Base-by-base conservation (phyloP, 1,139 yeast species). In the Suhomyces ambrosiae region DNA sequence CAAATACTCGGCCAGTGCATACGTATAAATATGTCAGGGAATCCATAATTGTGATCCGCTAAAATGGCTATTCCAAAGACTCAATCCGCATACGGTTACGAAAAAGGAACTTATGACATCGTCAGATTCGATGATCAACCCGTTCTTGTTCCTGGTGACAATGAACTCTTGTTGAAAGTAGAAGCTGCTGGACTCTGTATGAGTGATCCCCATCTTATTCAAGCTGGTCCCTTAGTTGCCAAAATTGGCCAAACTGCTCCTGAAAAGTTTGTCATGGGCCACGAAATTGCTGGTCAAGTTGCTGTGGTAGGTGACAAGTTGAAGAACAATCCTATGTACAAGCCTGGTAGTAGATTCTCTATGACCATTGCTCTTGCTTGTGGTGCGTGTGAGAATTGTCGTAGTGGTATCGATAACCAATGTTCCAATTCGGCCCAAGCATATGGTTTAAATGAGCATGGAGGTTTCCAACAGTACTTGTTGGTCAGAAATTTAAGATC, bases 131-230 rank as follows among this genome's bases (percentile, higher is more conserved):
- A 45, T 14, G 46, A 62, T 37, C 35, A 61, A 31, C 71, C 76
- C 3, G 71, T 74, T 9, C 62, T 64, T 3, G 46, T 46, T 21
- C 77, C 80, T 0, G 56, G 53, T 3, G 52, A 55, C 19, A 56
- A 52, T 27, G 66, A 73, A 37, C 62, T 74, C 1, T 57, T 76
- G 13, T 53, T 76, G 32, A 71, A 74, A 49, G 58, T 76, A 22
- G 74, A 72, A 42, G 80, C 77, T 0, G 76, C 76, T 1, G 81
- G 82, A 2, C 60, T 76, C 42, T 76, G 81, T 52, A 68, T 65
- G 47, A 70, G 78, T 39, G 82, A 76, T 49, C 61, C 74, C 14
- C 79, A 74, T 47, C 58, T 74, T 15, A 53, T 75, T 18, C 49
- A 56, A 21, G 69, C 66, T 9, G 51, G 52, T 1, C 48, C 53